Percentiles rank a stretch among this genome's conserved stretches.
Conservation (phyloP, 179 eudicot species). For the Patellifolia procumbens region DNA sequence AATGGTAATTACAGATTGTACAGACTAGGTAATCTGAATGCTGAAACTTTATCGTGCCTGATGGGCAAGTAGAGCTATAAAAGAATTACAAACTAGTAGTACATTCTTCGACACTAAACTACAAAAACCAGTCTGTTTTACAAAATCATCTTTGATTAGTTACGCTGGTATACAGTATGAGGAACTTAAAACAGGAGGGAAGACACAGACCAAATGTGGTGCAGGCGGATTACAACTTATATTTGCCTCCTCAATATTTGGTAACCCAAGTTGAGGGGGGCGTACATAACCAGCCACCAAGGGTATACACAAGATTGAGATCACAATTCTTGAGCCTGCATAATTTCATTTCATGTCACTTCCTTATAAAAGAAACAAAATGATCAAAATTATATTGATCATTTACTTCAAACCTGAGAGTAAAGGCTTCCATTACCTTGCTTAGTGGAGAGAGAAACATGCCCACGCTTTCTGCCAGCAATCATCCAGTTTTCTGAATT, state of each 20-base stretch:
- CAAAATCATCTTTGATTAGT: constrained; percentile 13
- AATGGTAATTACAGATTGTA: constrained; percentile 25
- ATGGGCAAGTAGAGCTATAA: background rate
- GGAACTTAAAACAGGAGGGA: constrained; percentile 92
- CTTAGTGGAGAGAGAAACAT: constrained; percentile 66
- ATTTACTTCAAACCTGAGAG: background rate
- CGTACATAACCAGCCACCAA: constrained; percentile 93
- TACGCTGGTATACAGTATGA: constrained; percentile 86
- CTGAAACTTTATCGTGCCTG: constrained; percentile 19
- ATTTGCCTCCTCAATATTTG: constrained; percentile 62
- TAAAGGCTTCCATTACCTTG: constrained; percentile 53
- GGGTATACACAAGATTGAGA: constrained; percentile 81
- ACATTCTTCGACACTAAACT: constrained; percentile 12
- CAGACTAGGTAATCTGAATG: constrained; percentile 11
- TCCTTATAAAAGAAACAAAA: background rate
- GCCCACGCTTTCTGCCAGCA: constrained; percentile 97
- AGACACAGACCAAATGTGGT: constrained; percentile 88
- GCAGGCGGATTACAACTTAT: constrained; percentile 93
- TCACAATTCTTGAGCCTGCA: constrained; percentile 87
- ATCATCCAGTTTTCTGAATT: constrained; percentile 97
- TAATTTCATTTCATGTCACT: constrained; percentile 10
- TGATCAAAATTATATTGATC: background rate
- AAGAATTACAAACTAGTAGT: constrained; percentile 4
- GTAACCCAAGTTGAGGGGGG: constrained; percentile 85
- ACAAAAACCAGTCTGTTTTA: constrained; percentile 19